Evolutionary conservation across 345 rosid species (phyloP), one percentile per base, ranked within the genome.

Genomic region (Eucalyptus virginea): DNA sequence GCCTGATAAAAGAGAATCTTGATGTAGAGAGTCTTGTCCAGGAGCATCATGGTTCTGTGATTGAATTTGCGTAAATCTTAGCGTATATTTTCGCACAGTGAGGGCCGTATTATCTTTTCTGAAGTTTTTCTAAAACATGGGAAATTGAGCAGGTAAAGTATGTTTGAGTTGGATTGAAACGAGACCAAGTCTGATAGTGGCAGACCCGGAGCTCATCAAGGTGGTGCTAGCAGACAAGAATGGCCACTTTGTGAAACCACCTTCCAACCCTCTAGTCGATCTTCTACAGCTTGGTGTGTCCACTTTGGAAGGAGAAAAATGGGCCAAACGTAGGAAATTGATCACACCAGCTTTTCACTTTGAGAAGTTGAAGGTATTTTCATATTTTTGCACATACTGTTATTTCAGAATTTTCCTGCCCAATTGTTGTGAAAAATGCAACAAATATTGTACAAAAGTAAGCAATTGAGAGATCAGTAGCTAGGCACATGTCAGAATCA

Each of bases 301-400:
- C 37, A 89, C 88, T 62, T 88, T 88, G 42, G 94, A 94, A 90
- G 95, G 94, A n/a, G 93, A 91, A 67, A 77, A 91, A 45, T 95
- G 95, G 97, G 92, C 94, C 48, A 86, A 44, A 88, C 94, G 89
- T 88, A 90, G 95, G 91, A 91, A 69, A 90, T 48, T 93, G 62
- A 88, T 93, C 58, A 93, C 92, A 81, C 96, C 92, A 86, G 93
- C 93, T 60, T 95, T 94, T 85, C 96, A 95, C 88, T 50, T 91
- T 2, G 94, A 93, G 72, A 94, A 91, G 88, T 88, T 93, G 15
- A 95, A 93, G 95, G 94, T 94, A 87, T 50, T 15, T 37, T 11
- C 45, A 77, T 21, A 77, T 21, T 77, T 77, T 19, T 77, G 28
- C 47, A 6, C 83, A 37, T 77, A 40, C 89, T 40, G 12, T 87